Evolutionary conservation across 208 protist genomes (phyloP).

Genomic region (Leishmania lainsoni): DNA sequence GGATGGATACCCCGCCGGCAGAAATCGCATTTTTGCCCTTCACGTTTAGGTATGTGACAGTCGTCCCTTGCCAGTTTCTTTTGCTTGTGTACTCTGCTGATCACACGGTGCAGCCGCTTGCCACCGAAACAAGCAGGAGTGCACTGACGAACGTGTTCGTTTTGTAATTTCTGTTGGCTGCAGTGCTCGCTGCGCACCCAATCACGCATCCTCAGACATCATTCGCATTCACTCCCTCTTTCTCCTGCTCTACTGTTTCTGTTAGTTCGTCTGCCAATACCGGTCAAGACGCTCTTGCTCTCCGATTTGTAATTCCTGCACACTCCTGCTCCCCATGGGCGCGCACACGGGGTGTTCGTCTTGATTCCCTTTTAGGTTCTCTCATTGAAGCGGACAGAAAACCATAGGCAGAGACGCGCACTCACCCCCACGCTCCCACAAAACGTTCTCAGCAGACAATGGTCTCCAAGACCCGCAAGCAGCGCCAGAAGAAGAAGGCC

Average conservation of each 20-base stretch:
- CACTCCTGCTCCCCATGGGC: too few species aligned
- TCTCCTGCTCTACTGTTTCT: background rate
- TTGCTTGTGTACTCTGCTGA: background rate
- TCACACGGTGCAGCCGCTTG: background rate
- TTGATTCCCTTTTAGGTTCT: too few species aligned
- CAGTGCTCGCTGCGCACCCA: background rate
- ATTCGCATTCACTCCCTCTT: background rate
- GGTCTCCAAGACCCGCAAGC: conserved; percentile 89
- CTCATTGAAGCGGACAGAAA: background rate
- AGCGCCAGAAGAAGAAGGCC: conserved; percentile 83
- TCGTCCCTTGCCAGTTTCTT: background rate
- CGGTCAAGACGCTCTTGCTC: background rate
- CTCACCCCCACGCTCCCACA: background rate
- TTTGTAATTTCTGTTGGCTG: background rate
- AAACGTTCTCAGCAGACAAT: conserved; percentile 30
- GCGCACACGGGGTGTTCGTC: too few species aligned
- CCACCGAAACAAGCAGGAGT: background rate
- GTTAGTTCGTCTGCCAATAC: background rate
- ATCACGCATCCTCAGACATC: background rate
- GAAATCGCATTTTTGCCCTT: background rate
- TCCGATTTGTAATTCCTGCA: too few species aligned
- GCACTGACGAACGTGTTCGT: background rate
- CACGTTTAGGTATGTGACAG: background rate
- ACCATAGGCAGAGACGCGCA: background rate
- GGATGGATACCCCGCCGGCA: background rate